Percentiles rank a stretch among this genome's conserved stretches.
Evolutionary conservation across 345 rosid species (phyloP).

Genomic region (Heritiera fomes): DNA sequence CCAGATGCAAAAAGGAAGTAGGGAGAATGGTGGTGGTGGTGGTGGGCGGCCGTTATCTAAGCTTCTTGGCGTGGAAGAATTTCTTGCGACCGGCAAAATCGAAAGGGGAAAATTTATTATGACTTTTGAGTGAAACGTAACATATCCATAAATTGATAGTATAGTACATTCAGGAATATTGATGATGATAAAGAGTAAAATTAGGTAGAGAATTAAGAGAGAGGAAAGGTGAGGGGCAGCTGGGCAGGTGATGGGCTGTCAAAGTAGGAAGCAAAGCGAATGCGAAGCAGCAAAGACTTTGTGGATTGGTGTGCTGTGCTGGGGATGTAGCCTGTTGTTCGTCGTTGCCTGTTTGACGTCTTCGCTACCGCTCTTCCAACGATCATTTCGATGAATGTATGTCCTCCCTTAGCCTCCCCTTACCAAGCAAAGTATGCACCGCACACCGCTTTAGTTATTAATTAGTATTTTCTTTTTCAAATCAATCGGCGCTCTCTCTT

Average conservation of each 20-base stretch:
- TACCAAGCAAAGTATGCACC: background rate
- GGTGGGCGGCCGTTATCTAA: conserved; percentile 51
- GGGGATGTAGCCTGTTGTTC: conserved; percentile 39
- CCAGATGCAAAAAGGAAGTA: background rate
- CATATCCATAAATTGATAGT: background rate
- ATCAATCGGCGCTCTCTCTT: conserved; percentile 2
- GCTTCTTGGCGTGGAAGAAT: conserved; percentile 40
- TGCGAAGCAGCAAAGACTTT: conserved; percentile 16
- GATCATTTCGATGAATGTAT: conserved; percentile 37
- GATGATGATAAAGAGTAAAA: background rate
- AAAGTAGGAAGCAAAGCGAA: conserved; percentile 5
- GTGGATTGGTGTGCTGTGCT: conserved; percentile 32
- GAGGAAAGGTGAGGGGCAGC: conserved; percentile 1
- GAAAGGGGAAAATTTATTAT: no score
- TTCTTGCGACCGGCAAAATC: conserved; percentile 9
- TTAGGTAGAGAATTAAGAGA: conserved; percentile 1
- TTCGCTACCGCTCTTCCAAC: conserved; percentile 37
- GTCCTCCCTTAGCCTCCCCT: conserved; percentile 23
- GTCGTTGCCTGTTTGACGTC: conserved; percentile 79
- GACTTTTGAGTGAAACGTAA: background rate
- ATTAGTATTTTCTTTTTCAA: background rate
- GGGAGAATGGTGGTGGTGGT: conserved; percentile 14
- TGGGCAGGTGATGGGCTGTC: conserved; percentile 29
- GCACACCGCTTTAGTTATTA: background rate
- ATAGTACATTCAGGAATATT: no score